Percentiles rank a stretch among this genome's conserved stretches.
Evolutionary conservation across 148 eudicot genomes (phyloP).

Genomic region (Arctostaphylos glauca): DNA sequence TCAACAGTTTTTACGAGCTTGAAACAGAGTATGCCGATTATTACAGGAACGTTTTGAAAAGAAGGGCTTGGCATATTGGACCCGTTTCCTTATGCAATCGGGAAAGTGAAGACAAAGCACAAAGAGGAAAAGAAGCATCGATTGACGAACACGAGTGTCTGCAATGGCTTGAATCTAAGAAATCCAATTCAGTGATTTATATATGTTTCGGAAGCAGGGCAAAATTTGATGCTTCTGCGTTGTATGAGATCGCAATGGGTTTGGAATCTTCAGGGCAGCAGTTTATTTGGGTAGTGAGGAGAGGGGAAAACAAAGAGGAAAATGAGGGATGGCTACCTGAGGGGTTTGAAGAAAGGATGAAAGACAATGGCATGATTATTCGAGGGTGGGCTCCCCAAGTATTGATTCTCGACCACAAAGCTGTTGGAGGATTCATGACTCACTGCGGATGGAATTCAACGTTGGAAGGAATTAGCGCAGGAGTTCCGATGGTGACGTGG

Average conservation of each 20-base stretch:
- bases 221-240: slow-evolving; percentile 16
- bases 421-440: slow-evolving; percentile 33
- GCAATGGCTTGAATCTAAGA: slow-evolving; percentile 59
- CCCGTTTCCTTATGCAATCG: slow-evolving; percentile 44
- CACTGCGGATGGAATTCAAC: slow-evolving; percentile 48
- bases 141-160: slow-evolving; percentile 45
- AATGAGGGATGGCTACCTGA: slow-evolving; percentile 35
- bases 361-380: slow-evolving; percentile 29
- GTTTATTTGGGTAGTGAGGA: slow-evolving; percentile 59
- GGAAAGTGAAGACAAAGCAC: slow-evolving; percentile 29
- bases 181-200: slow-evolving; percentile 50
- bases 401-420: slow-evolving; percentile 27
- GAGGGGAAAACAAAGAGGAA: neutral
- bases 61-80: slow-evolving; percentile 56
- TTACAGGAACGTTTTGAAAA: slow-evolving; percentile 37
- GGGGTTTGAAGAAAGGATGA: slow-evolving; percentile 27
- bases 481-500: slow-evolving; percentile 43
- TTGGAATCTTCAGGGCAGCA: slow-evolving; percentile 45
- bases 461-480: slow-evolving; percentile 28
- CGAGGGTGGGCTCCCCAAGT: slow-evolving; percentile 44
- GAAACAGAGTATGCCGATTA: slow-evolving; percentile 56
- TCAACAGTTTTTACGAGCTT: slow-evolving; percentile 64
- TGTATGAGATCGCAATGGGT: slow-evolving; percentile 51
- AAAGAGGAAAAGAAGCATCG: slow-evolving; percentile 35
- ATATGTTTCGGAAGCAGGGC: slow-evolving; percentile 47